These are phyloP conservation scores for Fusarium floridanum DNA, from an alignment of 2,329 filamentous ascomycete species.

Conservation along the genomic window DNA sequence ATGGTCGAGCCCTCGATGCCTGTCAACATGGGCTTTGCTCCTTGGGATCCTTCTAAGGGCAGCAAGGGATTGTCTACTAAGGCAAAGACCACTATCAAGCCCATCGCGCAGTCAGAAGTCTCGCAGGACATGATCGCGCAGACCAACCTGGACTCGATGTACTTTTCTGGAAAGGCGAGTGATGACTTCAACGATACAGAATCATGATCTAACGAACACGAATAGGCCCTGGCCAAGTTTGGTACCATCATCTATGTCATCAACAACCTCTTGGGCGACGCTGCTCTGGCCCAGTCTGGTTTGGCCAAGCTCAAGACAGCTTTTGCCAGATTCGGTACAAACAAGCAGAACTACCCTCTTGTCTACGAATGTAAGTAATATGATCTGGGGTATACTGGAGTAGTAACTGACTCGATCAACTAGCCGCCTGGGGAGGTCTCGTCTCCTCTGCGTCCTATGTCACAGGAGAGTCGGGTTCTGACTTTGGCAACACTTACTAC, in stretches of 20 bases:
- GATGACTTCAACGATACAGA: not conserved
- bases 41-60: conserved; percentile 74
- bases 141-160: conserved; percentile 86
- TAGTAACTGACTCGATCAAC: conserved; percentile 30
- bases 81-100: conserved; percentile 70
- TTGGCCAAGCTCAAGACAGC: conserved; percentile 73
- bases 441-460: conserved; percentile 81
- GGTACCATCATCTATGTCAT: conserved; percentile 76
- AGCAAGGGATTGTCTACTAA: conserved; percentile 63
- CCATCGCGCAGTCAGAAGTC: conserved; percentile 78
- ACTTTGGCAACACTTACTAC: conserved; percentile 93
- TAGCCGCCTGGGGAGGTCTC: conserved; percentile 81
- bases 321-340: conserved; percentile 75
- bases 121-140: conserved; percentile 80
- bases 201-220: conserved; percentile 5
- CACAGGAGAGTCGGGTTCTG: conserved; percentile 76
- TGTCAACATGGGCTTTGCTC: conserved; percentile 79
- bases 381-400: not conserved
- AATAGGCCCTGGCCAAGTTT: conserved; percentile 79
- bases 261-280: conserved; percentile 72
- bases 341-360: conserved; percentile 76
- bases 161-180: conserved; percentile 86
- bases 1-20: conserved; percentile 83
- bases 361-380: conserved; percentile 69
- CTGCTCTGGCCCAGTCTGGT: conserved; percentile 67